Conservation (phyloP, 352 stramenopile genomes). For the Pythium rishiriense region DNA sequence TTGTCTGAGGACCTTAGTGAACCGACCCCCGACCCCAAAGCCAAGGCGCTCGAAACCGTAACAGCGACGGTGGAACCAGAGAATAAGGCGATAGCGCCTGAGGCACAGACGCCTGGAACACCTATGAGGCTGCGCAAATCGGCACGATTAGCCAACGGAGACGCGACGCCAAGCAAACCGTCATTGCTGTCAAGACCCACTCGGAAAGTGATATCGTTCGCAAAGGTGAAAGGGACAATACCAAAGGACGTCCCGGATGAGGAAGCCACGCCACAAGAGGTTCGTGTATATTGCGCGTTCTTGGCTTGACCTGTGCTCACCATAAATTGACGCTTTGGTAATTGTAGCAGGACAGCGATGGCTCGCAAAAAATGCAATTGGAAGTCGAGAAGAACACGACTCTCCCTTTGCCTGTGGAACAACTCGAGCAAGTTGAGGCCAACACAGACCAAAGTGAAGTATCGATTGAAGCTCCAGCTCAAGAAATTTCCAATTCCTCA, state of each 20-base stretch:
- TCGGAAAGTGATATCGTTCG: slow-evolving; percentile 11
- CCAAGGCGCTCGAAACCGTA: neutral
- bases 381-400: neutral
- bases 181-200: slow-evolving; percentile 3
- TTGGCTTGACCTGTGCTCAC: too few species aligned
- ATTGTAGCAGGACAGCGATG: neutral
- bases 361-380: neutral
- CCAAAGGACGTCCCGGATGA: neutral
- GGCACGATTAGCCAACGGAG: neutral
- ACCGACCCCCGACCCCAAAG: neutral
- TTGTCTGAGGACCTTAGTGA: neutral
- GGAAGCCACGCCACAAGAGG: neutral
- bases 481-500: too few species aligned
- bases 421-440: too few species aligned
- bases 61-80: neutral
- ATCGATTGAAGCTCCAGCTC: too few species aligned
- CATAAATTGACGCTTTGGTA: neutral
- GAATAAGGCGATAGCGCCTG: too few species aligned
- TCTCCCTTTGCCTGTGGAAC: too few species aligned
- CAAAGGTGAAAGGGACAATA: slow-evolving; percentile 11
- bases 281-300: neutral
- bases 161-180: neutral
- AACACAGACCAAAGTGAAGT: too few species aligned
- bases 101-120: too few species aligned
- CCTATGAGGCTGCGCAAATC: slow-evolving; percentile 3